Percentiles rank a stretch among this genome's conserved stretches.
phyloP scores from a whole-genome alignment of 2,329 filamentous ascomycete genomes.

The Colletotrichum lupini region DNA sequence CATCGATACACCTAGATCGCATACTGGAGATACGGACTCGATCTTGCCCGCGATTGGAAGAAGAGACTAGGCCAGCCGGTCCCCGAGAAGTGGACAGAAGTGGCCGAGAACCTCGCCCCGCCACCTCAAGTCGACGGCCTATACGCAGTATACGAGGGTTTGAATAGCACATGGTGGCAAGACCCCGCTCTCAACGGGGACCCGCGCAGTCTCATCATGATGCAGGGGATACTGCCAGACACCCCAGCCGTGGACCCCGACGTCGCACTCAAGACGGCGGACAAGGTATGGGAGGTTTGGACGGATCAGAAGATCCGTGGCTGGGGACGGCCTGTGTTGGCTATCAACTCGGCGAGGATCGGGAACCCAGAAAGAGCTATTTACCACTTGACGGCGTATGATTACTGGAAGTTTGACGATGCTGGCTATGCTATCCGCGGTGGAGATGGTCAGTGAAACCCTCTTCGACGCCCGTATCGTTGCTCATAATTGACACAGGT shows the following conservation, averaged over 20 bases:
- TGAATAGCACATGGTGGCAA: constrained; percentile 56
- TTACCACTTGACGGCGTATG: constrained; percentile 52
- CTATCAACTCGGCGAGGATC: constrained; percentile 56
- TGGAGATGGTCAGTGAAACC: constrained; percentile 37
- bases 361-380: constrained; percentile 55
- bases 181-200: constrained; percentile 50
- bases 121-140: constrained; percentile 61
- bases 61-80: constrained; percentile 53
- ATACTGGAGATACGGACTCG: constrained; percentile 71
- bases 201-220: constrained; percentile 57
- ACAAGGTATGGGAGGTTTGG: constrained; percentile 53
- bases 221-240: constrained; percentile 56
- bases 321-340: constrained; percentile 59
- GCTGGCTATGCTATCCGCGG: constrained; percentile 48
- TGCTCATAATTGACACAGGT: background rate
- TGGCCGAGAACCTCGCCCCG: constrained; percentile 62
- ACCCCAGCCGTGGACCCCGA: constrained; percentile 49
- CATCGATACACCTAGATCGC: constrained; percentile 44
- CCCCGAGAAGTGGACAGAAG: constrained; percentile 58
- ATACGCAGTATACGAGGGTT: constrained; percentile 66
- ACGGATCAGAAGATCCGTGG: constrained; percentile 54
- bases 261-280: constrained; percentile 48
- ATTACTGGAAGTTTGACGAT: constrained; percentile 55
- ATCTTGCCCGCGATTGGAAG: constrained; percentile 65
- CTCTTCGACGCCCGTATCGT: background rate